phyloP scores from a whole-genome alignment of 805 yeast species.

The Saturnispora galanensis region DNA sequence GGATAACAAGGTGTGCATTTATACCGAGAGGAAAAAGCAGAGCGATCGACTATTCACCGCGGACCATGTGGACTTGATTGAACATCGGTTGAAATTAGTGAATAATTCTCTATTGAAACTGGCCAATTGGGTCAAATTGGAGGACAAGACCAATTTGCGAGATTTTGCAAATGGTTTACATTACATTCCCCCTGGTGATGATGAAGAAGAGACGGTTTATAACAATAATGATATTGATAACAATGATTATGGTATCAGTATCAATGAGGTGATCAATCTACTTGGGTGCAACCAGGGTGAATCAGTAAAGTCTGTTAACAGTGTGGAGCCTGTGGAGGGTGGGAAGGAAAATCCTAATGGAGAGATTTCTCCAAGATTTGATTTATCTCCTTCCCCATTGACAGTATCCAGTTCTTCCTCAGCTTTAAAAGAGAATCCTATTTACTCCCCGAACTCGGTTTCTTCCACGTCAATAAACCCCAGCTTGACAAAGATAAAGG shows the following conservation, averaged over 20 bases:
- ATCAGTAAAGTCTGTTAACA: slow-evolving; percentile 3
- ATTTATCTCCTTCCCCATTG: no score
- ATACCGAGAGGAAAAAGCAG: slow-evolving; percentile 43
- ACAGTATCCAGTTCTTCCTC: no score
- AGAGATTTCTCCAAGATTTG: no score
- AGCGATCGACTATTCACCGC: slow-evolving; percentile 47
- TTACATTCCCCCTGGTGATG: not conserved
- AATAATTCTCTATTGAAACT: slow-evolving; percentile 39
- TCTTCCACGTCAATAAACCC: not conserved
- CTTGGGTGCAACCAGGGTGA: no score
- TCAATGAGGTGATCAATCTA: slow-evolving; percentile 2
- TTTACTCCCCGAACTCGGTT: not conserved
- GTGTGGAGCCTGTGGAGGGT: not conserved
- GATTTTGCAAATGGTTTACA: not conserved
- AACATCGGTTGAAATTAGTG: slow-evolving; percentile 44
- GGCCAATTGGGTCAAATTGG: slow-evolving; percentile 21
- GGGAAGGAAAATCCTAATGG: no score
- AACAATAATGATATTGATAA: not conserved
- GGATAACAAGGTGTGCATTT: slow-evolving; percentile 51
- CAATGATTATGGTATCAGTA: slow-evolving; percentile 5
- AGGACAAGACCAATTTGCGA: not conserved
- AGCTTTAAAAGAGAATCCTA: not conserved
- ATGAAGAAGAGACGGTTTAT: not conserved
- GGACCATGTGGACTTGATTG: slow-evolving; percentile 56
- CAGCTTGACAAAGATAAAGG: slow-evolving; percentile 15